Percentiles rank a stretch among this genome's conserved stretches.
Conservation (phyloP, 225 moss, liverwort and hornwort species). For the Bryoerythrophyllum caledonicum region DNA sequence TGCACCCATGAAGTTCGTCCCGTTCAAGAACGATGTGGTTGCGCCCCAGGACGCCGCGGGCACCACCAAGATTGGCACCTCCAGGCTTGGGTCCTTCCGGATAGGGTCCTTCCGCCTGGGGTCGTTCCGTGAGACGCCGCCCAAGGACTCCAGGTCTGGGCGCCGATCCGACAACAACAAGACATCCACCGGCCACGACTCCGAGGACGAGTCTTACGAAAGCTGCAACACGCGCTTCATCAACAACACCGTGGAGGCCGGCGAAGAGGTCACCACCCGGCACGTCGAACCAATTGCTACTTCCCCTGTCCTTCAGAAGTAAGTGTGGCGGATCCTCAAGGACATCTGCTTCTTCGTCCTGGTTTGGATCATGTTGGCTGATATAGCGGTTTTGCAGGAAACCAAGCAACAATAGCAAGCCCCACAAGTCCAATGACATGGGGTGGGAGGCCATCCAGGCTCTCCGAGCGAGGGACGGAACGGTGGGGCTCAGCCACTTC, state of each 20-base stretch:
- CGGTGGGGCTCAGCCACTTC: conserved; percentile 91
- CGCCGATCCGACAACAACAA: conserved; percentile 46
- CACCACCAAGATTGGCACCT: conserved; percentile 43
- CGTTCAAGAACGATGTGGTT: conserved; percentile 45
- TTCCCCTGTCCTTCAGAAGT: conserved; percentile 34
- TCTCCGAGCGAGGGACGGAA: conserved; percentile 67
- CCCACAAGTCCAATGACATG: conserved; percentile 93
- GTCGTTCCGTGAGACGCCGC: conserved; percentile 48
- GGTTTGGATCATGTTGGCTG: not conserved
- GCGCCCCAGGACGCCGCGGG: conserved; percentile 41
- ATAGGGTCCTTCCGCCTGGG: conserved; percentile 57
- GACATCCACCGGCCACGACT: conserved; percentile 29
- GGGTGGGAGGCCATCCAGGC: conserved; percentile 96
- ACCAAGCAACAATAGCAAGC: conserved; percentile 60
- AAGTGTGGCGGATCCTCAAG: too few relatives aligned
- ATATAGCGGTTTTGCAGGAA: conserved; percentile 29
- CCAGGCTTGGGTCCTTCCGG: conserved; percentile 56
- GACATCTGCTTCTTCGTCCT: too few relatives aligned
- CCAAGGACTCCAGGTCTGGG: conserved; percentile 38
- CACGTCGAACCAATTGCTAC: conserved; percentile 33
- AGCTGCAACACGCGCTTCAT: conserved; percentile 60
- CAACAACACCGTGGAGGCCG: conserved; percentile 29
- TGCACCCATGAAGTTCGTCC: conserved; percentile 49
- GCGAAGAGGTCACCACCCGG: conserved; percentile 36
- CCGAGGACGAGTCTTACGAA: conserved; percentile 53